These are phyloP conservation scores for Amaranthus hypochondriacus DNA, from an alignment of 148 eudicot species.

Conservation along the genomic window DNA sequence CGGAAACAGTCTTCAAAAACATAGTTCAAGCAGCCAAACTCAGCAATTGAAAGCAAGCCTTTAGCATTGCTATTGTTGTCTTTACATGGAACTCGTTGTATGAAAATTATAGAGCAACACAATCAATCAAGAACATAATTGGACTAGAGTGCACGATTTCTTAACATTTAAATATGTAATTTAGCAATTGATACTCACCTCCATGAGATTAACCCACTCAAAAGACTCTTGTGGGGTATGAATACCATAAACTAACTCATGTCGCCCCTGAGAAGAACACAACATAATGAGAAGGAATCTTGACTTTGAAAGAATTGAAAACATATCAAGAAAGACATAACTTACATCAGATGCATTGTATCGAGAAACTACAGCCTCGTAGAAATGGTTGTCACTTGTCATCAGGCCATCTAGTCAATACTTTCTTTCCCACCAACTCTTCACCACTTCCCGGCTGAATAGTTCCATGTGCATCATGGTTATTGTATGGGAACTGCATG, in stretches of 20 bases:
- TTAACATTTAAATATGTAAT: not conserved
- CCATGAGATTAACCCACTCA: slow-evolving; percentile 91
- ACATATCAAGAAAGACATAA: slow-evolving; percentile 15
- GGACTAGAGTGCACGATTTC: not conserved
- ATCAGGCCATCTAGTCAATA: slow-evolving; percentile 89
- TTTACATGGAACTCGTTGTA: not conserved
- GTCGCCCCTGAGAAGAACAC: slow-evolving; percentile 62
- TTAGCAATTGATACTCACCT: slow-evolving; percentile 36
- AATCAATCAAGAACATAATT: not conserved
- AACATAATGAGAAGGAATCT: slow-evolving; percentile 20
- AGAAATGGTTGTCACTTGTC: slow-evolving; percentile 58
- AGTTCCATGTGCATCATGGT: slow-evolving; percentile 40
- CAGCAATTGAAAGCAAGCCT: too few species aligned
- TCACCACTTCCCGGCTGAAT: slow-evolving; percentile 42
- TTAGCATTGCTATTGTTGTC: too few species aligned
- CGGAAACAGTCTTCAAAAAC: too few species aligned
- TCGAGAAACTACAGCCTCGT: slow-evolving; percentile 75
- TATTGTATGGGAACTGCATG: slow-evolving; percentile 37
- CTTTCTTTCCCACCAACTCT: slow-evolving; percentile 71
- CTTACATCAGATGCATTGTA: slow-evolving; percentile 72
- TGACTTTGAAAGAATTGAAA: slow-evolving; percentile 14
- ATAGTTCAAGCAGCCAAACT: too few species aligned
- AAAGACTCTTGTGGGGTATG: slow-evolving; percentile 60
- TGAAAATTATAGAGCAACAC: not conserved
- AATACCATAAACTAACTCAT: slow-evolving; percentile 73